Evolutionary conservation across 495 filamentous ascomycete species (phyloP).

Genomic region (Aspergillus indologenus): DNA sequence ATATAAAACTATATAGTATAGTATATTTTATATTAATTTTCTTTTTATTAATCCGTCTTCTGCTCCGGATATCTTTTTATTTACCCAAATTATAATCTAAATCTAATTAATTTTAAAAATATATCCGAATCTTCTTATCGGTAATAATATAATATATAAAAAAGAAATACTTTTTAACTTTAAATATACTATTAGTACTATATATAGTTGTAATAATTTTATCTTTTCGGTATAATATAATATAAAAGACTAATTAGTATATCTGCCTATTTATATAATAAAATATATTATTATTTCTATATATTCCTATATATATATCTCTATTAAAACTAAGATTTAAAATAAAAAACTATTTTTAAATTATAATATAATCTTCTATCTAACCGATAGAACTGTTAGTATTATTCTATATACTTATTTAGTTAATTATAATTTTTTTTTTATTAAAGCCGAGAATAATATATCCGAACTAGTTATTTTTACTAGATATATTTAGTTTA

Average conservation of each 20-base stretch:
- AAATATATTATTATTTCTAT: background rate
- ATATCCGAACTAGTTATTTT: background rate
- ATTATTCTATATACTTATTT: conserved; percentile 3
- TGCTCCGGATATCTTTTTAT: background rate
- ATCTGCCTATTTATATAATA: background rate
- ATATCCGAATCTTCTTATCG: conserved; percentile 1
- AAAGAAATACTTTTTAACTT: background rate
- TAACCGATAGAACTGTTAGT: conserved; percentile 1
- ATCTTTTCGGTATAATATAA: background rate
- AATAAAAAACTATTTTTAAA: background rate
- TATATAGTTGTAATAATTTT: background rate
- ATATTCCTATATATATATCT: background rate
- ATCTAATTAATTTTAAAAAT: background rate
- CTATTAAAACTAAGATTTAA: background rate
- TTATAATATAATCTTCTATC: conserved; percentile 5
- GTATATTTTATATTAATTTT: background rate
- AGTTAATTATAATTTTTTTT: conserved; percentile 1
- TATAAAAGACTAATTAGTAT: background rate
- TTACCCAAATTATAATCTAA: background rate
- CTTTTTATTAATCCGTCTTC: background rate
- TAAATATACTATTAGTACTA: background rate
- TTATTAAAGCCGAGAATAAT: background rate
- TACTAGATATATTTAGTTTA: background rate
- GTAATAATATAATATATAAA: background rate
- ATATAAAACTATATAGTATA: background rate